These are phyloP conservation scores for Ulmus americana DNA, from an alignment of 331 rosid species.

Conservation along the genomic window DNA sequence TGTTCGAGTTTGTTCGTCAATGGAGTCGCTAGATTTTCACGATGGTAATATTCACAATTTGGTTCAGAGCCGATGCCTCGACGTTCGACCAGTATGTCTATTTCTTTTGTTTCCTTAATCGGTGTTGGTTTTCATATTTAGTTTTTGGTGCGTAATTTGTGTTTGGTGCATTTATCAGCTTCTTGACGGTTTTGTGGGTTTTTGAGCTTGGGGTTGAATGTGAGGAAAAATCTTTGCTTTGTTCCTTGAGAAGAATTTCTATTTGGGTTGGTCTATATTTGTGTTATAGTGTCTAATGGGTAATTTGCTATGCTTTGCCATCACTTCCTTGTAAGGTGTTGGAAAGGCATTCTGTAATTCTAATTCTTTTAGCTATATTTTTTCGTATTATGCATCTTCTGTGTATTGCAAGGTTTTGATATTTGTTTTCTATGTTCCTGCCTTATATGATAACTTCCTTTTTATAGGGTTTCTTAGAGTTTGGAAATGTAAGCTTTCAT, in stretches of 20 bases:
- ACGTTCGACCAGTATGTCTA: constrained; percentile 40
- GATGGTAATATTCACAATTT: constrained; percentile 62
- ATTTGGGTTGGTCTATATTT: neutral
- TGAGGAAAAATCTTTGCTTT: neutral
- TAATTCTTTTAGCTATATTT: too few species aligned
- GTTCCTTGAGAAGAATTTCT: neutral
- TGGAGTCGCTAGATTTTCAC: constrained; percentile 61
- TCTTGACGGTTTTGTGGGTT: neutral
- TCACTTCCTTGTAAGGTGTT: too few species aligned
- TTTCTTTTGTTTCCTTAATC: neutral
- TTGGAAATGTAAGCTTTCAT: too few species aligned
- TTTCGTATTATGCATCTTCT: too few species aligned
- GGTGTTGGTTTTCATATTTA: neutral
- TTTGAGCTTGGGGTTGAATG: neutral
- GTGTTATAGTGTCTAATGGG: neutral
- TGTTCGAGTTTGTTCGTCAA: constrained; percentile 28
- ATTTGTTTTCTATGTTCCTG: too few species aligned
- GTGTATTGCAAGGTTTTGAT: too few species aligned
- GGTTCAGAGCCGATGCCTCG: constrained; percentile 44
- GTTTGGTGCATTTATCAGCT: neutral
- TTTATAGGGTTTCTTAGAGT: too few species aligned
- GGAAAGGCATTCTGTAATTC: too few species aligned
- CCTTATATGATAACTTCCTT: too few species aligned
- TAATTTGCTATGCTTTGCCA: too few species aligned
- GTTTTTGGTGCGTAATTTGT: neutral